Percentiles rank a stretch among this genome's conserved stretches.
phyloP scores from a whole-genome alignment of 371 early-diverging fungal species.

The Lichtheimia ornata region DNA sequence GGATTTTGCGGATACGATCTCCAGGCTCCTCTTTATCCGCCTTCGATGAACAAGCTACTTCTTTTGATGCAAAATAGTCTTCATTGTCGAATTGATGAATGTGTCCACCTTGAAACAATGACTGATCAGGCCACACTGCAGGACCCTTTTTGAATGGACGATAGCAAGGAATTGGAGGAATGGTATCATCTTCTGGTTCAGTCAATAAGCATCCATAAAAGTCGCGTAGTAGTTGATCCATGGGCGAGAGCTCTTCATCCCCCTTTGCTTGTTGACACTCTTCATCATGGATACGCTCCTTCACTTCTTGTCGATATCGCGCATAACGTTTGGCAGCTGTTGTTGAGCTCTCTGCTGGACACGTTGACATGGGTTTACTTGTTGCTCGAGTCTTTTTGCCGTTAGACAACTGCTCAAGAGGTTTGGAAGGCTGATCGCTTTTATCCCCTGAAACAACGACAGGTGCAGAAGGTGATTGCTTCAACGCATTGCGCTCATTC shows the following conservation, averaged over 20 bases:
- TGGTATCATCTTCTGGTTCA: neutral
- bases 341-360: constrained; percentile 8
- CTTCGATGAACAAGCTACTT: neutral
- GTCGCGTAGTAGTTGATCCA: neutral
- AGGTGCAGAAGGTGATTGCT: too few relatives aligned
- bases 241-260: neutral
- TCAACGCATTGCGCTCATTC: too few relatives aligned
- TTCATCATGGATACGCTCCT: neutral
- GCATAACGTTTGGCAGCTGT: constrained; percentile 10
- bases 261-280: neutral
- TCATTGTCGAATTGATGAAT: constrained; percentile 6
- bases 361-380: neutral
- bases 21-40: neutral
- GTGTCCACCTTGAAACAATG: constrained; percentile 13
- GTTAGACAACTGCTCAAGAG: neutral
- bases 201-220: constrained; percentile 2
- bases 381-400: neutral
- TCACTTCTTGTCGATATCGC: constrained; percentile 2
- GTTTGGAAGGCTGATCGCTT: neutral
- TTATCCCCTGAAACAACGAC: neutral
- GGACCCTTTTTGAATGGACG: neutral
- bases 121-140: constrained; percentile 11
- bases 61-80: neutral
- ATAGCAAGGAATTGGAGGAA: neutral
- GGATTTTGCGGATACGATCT: neutral